Conservation (phyloP, 352 stramenopile species). For the Globisporangium nagaii region DNA sequence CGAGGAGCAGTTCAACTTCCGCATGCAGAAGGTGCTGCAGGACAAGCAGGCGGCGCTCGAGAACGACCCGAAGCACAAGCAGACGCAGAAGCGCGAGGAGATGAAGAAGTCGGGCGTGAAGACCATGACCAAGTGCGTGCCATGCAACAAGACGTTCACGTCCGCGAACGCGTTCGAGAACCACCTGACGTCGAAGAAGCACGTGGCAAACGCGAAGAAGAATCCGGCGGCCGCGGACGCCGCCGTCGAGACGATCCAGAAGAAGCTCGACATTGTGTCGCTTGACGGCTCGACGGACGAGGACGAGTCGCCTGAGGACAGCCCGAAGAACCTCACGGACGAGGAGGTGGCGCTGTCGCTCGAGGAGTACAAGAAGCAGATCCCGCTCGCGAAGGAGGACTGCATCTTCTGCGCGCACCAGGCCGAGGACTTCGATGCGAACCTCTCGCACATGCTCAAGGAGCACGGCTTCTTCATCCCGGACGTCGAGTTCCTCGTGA, state of each 20-base stretch:
- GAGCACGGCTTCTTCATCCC: constrained; percentile 95
- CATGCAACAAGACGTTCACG: constrained; percentile 84
- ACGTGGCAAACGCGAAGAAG: constrained; percentile 77
- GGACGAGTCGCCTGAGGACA: constrained; percentile 8
- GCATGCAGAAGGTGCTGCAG: constrained; percentile 68
- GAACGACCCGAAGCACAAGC: constrained; percentile 73
- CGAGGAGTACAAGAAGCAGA: constrained; percentile 70
- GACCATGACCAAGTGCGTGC: constrained; percentile 75
- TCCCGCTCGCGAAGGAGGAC: constrained; percentile 70
- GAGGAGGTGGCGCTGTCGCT: constrained; percentile 58
- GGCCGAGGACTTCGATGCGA: constrained; percentile 58
- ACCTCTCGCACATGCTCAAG: constrained; percentile 89
- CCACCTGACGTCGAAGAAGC: constrained; percentile 83
- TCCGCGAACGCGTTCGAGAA: constrained; percentile 81
- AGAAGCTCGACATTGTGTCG: constrained; percentile 46
- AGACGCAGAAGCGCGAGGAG: constrained; percentile 56
- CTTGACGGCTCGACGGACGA: constrained; percentile 21
- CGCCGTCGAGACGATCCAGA: constrained; percentile 59
- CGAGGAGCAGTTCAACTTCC: constrained; percentile 78
- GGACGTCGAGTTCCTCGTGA: constrained; percentile 89
- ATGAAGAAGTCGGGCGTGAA: constrained; percentile 66
- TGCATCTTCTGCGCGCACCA: constrained; percentile 80
- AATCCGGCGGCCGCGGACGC: constrained; percentile 31
- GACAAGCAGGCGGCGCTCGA: constrained; percentile 47
- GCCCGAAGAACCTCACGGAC: constrained; percentile 29